Evolutionary conservation across 2,329 filamentous ascomycete genomes (phyloP).

Genomic region (Penicillium freii): DNA sequence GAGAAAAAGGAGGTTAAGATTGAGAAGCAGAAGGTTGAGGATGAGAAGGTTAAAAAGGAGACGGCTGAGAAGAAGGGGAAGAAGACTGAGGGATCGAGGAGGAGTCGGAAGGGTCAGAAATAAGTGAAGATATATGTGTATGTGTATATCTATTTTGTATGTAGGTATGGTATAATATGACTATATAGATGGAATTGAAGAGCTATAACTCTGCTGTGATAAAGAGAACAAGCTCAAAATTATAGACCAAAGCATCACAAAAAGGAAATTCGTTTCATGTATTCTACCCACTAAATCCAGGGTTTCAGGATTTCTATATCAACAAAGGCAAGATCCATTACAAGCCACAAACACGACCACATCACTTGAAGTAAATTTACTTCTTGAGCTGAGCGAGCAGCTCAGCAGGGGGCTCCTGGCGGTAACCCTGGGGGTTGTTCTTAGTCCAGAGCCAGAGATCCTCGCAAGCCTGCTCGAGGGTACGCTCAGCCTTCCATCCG

Average conservation of each 20-base stretch:
- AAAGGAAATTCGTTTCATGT: slow-evolving; percentile 40
- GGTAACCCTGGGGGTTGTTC: slow-evolving; percentile 95
- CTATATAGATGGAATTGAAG: slow-evolving; percentile 1
- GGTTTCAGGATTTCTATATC: slow-evolving; percentile 18
- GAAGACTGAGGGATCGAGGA: slow-evolving; percentile 40
- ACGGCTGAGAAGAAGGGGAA: slow-evolving; percentile 28
- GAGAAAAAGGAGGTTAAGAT: slow-evolving; percentile 53
- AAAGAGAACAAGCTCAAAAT: not conserved
- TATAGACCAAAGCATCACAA: slow-evolving; percentile 9
- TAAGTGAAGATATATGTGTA: slow-evolving; percentile 16
- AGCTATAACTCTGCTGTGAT: not conserved
- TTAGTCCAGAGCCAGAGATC: slow-evolving; percentile 96
- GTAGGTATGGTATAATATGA: not conserved
- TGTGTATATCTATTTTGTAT: not conserved
- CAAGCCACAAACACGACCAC: not conserved
- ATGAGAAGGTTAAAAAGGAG: slow-evolving; percentile 67
- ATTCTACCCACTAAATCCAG: slow-evolving; percentile 22
- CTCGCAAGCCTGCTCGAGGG: slow-evolving; percentile 87
- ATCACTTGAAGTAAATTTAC: slow-evolving; percentile 21
- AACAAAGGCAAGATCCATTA: slow-evolving; percentile 8
- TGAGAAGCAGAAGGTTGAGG: slow-evolving; percentile 52
- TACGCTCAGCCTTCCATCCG: slow-evolving; percentile 85
- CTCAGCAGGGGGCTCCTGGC: slow-evolving; percentile 82
- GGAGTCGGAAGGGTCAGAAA: slow-evolving; percentile 36
- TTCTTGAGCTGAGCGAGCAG: slow-evolving; percentile 60